A percentile compares a stretch with the other conserved stretches of the same genome.
These are phyloP conservation scores for Centella asiatica DNA, from an alignment of 129 eudicot species.

Conservation along the genomic window DNA sequence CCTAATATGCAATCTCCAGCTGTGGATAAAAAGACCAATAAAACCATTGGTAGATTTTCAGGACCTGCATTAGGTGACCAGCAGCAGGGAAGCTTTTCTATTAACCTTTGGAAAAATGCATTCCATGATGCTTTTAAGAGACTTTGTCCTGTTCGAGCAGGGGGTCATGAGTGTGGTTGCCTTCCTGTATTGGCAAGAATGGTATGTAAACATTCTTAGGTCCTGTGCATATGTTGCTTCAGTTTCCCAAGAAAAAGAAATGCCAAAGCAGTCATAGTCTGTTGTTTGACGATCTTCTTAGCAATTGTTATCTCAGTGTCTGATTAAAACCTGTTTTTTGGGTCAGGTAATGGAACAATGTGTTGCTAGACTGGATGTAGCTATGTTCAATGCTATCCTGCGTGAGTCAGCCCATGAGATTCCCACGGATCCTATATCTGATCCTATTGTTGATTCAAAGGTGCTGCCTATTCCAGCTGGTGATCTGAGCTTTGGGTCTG, in stretches of 20 bases:
- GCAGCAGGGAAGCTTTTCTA: constrained; percentile 66
- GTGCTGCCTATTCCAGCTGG: constrained; percentile 97
- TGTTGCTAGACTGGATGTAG: constrained; percentile 88
- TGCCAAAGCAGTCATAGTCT: background rate
- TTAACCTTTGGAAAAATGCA: constrained; percentile 77
- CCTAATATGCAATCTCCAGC: constrained; percentile 87
- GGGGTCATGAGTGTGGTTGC: constrained; percentile 94
- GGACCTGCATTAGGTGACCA: constrained; percentile 68
- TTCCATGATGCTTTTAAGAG: constrained; percentile 77
- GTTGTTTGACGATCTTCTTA: background rate
- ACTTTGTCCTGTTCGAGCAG: constrained; percentile 96
- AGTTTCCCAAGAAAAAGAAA: background rate
- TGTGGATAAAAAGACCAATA: constrained; percentile 31
- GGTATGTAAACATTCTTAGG: constrained; percentile 29
- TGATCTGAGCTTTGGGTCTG: constrained; percentile 90
- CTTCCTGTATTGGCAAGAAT: constrained; percentile 80
- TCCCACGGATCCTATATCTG: constrained; percentile 97
- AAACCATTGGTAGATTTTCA: constrained; percentile 39
- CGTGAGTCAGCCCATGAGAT: constrained; percentile 92
- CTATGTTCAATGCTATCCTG: constrained; percentile 97
- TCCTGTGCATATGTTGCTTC: constrained; percentile 4
- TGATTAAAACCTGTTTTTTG: background rate
- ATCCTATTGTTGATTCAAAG: constrained; percentile 84
- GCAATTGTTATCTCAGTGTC: background rate
- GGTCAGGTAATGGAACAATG: constrained; percentile 93